Evolutionary conservation across 768 basidiomycete species (phyloP).

Genomic region (Myochromella boudieri): DNA sequence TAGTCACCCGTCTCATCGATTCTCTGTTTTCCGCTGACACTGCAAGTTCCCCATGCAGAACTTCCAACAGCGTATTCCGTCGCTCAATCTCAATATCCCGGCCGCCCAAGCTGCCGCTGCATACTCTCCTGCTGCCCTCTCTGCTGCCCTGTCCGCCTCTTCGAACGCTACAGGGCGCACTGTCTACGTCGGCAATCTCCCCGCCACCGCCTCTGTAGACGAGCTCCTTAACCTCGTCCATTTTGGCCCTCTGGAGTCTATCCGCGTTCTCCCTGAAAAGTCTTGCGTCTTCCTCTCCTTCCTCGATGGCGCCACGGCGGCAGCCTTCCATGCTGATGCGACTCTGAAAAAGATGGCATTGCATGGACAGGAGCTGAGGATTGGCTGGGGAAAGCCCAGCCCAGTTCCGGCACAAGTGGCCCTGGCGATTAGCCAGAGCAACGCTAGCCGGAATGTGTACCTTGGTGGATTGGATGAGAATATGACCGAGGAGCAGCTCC

Average conservation of each 20-base stretch:
- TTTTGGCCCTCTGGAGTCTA: constrained; percentile 93
- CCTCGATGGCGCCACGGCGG: constrained; percentile 89
- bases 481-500: constrained; percentile 87
- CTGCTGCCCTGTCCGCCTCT: constrained; percentile 68
- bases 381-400: constrained; percentile 97
- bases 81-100: constrained; percentile 67
- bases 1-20: constrained; percentile 1
- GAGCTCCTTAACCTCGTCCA: constrained; percentile 97
- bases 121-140: constrained; percentile 78
- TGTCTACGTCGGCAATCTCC: constrained; percentile 96
- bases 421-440: constrained; percentile 86
- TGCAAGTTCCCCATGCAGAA: constrained; percentile 32
- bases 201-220: constrained; percentile 93
- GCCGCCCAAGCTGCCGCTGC: constrained; percentile 57
- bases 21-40: constrained; percentile 2
- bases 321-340: constrained; percentile 97
- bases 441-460: constrained; percentile 95
- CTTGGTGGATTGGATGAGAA: constrained; percentile 90
- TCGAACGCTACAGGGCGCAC: constrained; percentile 79
- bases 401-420: constrained; percentile 85
- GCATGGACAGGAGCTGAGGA: constrained; percentile 95
- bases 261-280: constrained; percentile 94
- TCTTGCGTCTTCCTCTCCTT: constrained; percentile 98
- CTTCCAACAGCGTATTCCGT: constrained; percentile 64
- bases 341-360: constrained; percentile 90